phyloP scores from a whole-genome alignment of 768 basidiomycete species.

The Pleurotus platypus region DNA sequence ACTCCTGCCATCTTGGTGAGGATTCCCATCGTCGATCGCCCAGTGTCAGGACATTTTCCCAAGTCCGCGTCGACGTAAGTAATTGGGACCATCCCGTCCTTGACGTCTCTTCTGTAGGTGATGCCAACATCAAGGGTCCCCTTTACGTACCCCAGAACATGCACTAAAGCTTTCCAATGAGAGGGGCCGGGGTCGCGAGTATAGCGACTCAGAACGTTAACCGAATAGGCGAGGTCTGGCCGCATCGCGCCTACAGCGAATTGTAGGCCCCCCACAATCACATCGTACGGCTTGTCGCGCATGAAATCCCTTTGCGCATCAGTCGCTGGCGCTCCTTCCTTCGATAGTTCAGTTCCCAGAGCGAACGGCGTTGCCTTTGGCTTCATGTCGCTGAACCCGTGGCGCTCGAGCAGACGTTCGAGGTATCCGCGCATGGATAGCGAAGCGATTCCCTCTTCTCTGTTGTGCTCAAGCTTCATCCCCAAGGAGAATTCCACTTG shows the following conservation, averaged over 20 bases:
- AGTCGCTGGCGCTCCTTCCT: constrained; percentile 7
- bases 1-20: no score
- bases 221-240: constrained; percentile 22
- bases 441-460: constrained; percentile 9
- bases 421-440: constrained; percentile 15
- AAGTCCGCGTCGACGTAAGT: no score
- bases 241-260: constrained; percentile 19
- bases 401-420: constrained; percentile 15
- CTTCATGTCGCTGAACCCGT: constrained; percentile 17
- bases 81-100: constrained; percentile 8
- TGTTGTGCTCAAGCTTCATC: neutral
- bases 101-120: constrained; percentile 12
- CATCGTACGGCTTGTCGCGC: constrained; percentile 14
- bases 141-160: no score
- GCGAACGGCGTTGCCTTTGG: constrained; percentile 24
- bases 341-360: constrained; percentile 13
- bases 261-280: constrained; percentile 15
- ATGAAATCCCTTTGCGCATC: constrained; percentile 16
- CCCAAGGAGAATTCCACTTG: no score
- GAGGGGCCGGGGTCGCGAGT: no score
- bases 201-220: no score
- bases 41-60: no score
- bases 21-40: no score
- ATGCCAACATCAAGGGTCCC: constrained; percentile 7
- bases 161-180: no score